phyloP scores from a whole-genome alignment of 2,329 filamentous ascomycete genomes.

The Penicillium sp. region DNA sequence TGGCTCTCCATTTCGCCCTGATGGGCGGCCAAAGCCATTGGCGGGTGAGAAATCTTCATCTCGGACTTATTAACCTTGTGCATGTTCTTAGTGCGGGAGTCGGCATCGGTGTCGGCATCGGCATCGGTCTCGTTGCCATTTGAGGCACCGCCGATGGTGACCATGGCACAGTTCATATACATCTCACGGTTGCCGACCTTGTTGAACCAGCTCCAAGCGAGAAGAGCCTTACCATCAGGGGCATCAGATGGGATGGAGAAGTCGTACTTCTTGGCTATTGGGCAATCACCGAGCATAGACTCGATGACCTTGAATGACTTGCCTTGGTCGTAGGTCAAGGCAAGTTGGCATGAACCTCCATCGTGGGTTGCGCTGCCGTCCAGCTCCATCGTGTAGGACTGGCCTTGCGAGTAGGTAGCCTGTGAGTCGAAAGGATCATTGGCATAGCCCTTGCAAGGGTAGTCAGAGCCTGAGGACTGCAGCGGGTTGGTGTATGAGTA shows the following conservation, averaged over 20 bases:
- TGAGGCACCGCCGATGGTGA: conserved; percentile 55
- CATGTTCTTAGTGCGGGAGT: background rate
- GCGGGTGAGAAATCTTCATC: conserved; percentile 10
- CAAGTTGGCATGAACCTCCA: conserved; percentile 76
- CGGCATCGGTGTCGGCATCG: background rate
- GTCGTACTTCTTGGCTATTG: conserved; percentile 55
- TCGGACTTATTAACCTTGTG: background rate
- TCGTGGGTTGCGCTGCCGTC: conserved; percentile 63
- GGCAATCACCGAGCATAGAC: conserved; percentile 61
- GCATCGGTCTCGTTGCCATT: conserved; percentile 4
- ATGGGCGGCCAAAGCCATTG: conserved; percentile 1
- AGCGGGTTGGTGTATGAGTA: conserved; percentile 73
- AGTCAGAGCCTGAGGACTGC: conserved; percentile 59
- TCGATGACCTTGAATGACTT: conserved; percentile 69
- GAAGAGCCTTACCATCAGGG: conserved; percentile 61
- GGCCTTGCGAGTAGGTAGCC: conserved; percentile 63
- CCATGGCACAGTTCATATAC: conserved; percentile 82
- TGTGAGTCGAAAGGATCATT: conserved; percentile 55
- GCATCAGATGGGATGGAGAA: conserved; percentile 68
- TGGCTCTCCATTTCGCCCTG: conserved; percentile 2
- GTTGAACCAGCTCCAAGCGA: conserved; percentile 80
- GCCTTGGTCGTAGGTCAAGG: conserved; percentile 72
- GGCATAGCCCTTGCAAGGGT: conserved; percentile 73
- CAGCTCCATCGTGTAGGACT: conserved; percentile 64
- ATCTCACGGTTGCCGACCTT: conserved; percentile 75